Base-by-base conservation (phyloP, 1,284 basidiomycete genomes). In the Lentinula novae-zelandiae region DNA sequence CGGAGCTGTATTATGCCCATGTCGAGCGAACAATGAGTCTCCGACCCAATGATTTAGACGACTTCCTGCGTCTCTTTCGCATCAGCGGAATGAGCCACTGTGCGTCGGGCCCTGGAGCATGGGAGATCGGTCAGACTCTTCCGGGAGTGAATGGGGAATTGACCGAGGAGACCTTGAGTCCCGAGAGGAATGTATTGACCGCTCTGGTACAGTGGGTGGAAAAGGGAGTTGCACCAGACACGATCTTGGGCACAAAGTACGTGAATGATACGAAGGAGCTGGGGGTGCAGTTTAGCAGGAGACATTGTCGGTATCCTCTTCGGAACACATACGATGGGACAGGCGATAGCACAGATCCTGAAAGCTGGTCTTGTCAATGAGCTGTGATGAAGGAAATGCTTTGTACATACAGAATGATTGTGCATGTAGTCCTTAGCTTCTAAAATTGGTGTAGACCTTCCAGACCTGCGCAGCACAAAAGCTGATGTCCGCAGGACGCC, bases 1-100 rank as follows among this genome's bases (percentile, higher is more conserved):
- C 64, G 5, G 66, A 66, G 58, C 53, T 63, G 27, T 53, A 65
- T 22, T 67, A 67, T 38, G 42, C 60, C 17, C 63, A 61, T 27
- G 61, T 64, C 6, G 53, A 60, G 9, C 15, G 44, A 6, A 64
- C 65, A 7, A 64, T 68, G 57, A 52, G 53, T 7, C 48, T 60
- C 48, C 59, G 50, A 12, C 49, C 57, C 2, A 42, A 57, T 1
- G 20, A 44, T 4, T 44, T 65, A 10, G 65, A 66, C 53, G 31
- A 56, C 13, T 66, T 64, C 31, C 63, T 64, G 36, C 62, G 63
- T 2, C 59, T 66, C 58, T 66, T 66, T 58, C 51, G 58, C 7
- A 62, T 66, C 20, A 57, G 57, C 7, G 65, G 65, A 5, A 64
- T 66, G 63, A 57, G 49, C 1, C 67, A 68, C 60, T 67, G 67